These are phyloP conservation scores for Backusella luteola DNA, from an alignment of 192 early-diverging fungal species.

Conservation along the genomic window DNA sequence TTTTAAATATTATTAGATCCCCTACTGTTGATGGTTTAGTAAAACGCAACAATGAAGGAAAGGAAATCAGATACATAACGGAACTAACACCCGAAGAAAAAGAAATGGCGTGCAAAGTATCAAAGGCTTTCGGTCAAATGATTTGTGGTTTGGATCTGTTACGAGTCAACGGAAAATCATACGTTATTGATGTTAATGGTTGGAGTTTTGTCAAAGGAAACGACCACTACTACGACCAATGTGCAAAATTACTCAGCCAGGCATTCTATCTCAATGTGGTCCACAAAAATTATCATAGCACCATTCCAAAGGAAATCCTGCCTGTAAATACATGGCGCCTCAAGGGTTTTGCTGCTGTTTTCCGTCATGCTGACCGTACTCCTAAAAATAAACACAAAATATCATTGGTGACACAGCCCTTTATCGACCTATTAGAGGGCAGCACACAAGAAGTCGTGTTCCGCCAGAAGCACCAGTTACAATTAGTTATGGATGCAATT, in stretches of 20 bases:
- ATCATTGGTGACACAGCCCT: conserved; percentile 65
- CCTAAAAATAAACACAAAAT: conserved; percentile 99
- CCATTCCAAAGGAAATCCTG: conserved; percentile 42
- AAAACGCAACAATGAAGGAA: conserved; percentile 93
- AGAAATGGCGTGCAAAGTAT: conserved; percentile 71
- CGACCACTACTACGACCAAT: conserved; percentile 88
- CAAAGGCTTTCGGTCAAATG: conserved; percentile 84
- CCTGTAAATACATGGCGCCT: conserved; percentile 87
- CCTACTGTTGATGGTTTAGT: conserved; percentile 96
- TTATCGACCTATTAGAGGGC: conserved; percentile 69
- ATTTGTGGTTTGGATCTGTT: conserved; percentile 96
- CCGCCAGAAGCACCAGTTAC: conserved; percentile 69
- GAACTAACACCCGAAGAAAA: conserved; percentile 75
- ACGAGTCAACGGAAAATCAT: conserved; percentile 75
- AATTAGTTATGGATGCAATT: conserved; percentile 63
- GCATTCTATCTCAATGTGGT: conserved; percentile 55
- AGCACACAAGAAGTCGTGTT: conserved; percentile 79
- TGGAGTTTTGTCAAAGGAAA: conserved; percentile 99
- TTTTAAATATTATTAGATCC: conserved; percentile 49
- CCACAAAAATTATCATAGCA: neutral
- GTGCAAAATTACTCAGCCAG: conserved; percentile 69
- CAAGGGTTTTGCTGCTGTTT: conserved; percentile 91
- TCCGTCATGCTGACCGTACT: conserved; percentile 94
- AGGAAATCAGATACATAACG: conserved; percentile 93
- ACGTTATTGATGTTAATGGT: conserved; percentile 98